Evolutionary conservation across 139 green algal species (phyloP), one percentile per base, ranked within the genome.

Genomic region (Astrephomene gubernaculifera): DNA sequence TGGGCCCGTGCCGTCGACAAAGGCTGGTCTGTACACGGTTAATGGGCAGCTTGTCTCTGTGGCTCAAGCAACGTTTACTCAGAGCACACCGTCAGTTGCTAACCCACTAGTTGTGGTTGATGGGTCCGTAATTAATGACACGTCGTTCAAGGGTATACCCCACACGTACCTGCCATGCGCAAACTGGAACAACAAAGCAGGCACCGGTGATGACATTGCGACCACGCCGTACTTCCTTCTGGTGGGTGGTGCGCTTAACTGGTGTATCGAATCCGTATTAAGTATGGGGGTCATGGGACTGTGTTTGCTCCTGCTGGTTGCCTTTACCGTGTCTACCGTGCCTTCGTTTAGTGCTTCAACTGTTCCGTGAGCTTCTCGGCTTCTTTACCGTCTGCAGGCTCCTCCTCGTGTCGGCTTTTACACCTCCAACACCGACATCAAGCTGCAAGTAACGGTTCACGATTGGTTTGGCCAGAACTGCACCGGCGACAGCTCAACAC

Each of bases 381-480:
- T n/a, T 31, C 24, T 33, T 21, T 52, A 10, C 27, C 25, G 10
- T 12, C 0, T 29, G 57, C 75, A 82, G 75, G 60, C 9, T n/a
- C 75, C 54, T 0, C 39, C 7, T 0, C 75, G 57, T 8, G 31
- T 82, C 0, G 57, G 71, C 14, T 82, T 71, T 22, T 82, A 82
- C 39, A 82, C 75, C 0, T 82, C 75, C 39, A 82, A 82, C 53
- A 71, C 38, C 9, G 57, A 82, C 57, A 82, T 82, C 10, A 39
- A 82, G 0, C 41, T 82, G 27, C 33, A 39, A 10, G 75, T 82
- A 4, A 82, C 75, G 12, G 75, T 82, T 29, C 75, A 82, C 75
- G 75, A 82, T 39, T 82, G 75, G 75, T 63, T 52, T 27, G 75
- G 54, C 25, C 27, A 82, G 2, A 43, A 57, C 36, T 82, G 75